phyloP scores from a whole-genome alignment of 345 rosid genomes.

The Acer saccharum region DNA sequence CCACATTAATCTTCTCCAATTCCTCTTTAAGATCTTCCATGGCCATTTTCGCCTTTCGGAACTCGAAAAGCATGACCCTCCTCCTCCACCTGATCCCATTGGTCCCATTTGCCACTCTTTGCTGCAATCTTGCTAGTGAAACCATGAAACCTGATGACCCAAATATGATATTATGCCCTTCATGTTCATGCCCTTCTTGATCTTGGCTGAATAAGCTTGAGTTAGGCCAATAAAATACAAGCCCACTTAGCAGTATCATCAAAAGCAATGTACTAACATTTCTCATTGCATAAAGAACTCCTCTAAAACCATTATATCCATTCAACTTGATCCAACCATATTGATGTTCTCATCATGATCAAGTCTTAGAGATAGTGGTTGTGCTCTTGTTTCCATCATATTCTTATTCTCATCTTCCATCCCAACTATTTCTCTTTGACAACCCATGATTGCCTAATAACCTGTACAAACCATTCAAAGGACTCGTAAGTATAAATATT shows the following conservation, averaged over 20 bases:
- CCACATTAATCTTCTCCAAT: constrained; percentile 42
- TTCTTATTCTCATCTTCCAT: constrained; percentile 48
- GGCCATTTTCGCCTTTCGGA: constrained; percentile 52
- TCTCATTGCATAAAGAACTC: constrained; percentile 78
- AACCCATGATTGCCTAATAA: constrained; percentile 41
- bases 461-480: constrained; percentile 24
- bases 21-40: constrained; percentile 71
- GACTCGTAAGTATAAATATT: too few species aligned
- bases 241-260: constrained; percentile 56
- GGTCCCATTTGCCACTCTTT: constrained; percentile 57
- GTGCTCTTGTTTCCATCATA: constrained; percentile 36
- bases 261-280: constrained; percentile 66
- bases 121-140: constrained; percentile 55
- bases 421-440: constrained; percentile 46
- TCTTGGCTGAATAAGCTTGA: constrained; percentile 30
- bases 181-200: constrained; percentile 23
- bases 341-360: constrained; percentile 32
- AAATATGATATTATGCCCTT: constrained; percentile 24
- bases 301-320: constrained; percentile 78
- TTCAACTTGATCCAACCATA: constrained; percentile 45
- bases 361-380: constrained; percentile 31
- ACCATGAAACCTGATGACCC: constrained; percentile 60
- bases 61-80: constrained; percentile 60
- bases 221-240: constrained; percentile 57
- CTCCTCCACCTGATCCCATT: constrained; percentile 29